These are phyloP conservation scores for Phascolomyces articulosus DNA, from an alignment of 371 early-diverging fungal genomes.

Conservation along the genomic window DNA sequence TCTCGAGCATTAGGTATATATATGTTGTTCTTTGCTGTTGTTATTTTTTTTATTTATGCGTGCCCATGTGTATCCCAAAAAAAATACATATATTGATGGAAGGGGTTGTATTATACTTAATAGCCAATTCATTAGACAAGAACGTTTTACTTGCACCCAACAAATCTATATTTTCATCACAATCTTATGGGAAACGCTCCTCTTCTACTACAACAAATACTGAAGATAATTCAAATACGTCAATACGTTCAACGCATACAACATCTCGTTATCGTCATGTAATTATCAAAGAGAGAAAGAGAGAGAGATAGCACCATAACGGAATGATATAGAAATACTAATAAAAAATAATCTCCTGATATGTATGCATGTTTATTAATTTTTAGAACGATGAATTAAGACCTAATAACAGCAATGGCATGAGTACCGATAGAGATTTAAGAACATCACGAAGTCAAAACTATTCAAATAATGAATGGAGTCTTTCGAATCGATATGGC, in stretches of 20 bases:
- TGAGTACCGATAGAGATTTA: slow-evolving; percentile 4
- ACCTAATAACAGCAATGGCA: background rate
- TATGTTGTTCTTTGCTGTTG: background rate
- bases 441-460: slow-evolving; percentile 11
- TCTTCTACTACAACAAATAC: background rate
- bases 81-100: background rate
- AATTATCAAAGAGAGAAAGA: background rate
- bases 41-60: background rate
- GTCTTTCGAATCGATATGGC: background rate
- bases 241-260: slow-evolving; percentile 15
- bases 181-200: slow-evolving; percentile 49
- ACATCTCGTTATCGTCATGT: slow-evolving; percentile 20
- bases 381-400: background rate
- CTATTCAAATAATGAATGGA: background rate
- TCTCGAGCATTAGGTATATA: slow-evolving; percentile 35
- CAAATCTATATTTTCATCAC: slow-evolving; percentile 59
- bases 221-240: slow-evolving; percentile 29
- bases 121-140: slow-evolving; percentile 35
- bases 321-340: background rate
- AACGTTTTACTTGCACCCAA: slow-evolving; percentile 62
- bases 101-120: no score
- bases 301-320: background rate
- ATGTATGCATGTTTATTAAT: background rate
- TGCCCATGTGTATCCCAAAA: no score
- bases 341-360: background rate